Conservation (phyloP, 352 stramenopile genomes). For the Globisporangium canariense region DNA sequence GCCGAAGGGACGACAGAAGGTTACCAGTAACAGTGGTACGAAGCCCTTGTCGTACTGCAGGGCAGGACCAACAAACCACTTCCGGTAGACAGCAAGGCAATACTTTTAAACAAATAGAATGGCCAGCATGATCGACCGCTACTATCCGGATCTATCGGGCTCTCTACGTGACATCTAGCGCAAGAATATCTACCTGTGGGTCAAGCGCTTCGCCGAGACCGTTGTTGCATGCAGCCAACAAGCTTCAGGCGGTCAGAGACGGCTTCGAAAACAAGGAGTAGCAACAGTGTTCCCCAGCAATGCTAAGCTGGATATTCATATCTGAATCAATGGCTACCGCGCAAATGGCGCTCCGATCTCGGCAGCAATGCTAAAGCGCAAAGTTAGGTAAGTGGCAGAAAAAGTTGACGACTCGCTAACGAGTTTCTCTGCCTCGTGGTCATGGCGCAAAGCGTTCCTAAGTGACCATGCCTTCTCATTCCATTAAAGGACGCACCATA, state of each 20-base stretch:
- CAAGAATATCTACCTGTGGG: background rate
- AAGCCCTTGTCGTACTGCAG: background rate
- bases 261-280: background rate
- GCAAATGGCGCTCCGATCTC: background rate
- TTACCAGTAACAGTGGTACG: background rate
- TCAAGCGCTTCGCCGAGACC: background rate
- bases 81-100: background rate
- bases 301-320: background rate
- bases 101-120: background rate
- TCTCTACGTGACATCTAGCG: too few species aligned
- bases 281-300: background rate
- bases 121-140: too few species aligned
- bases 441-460: background rate
- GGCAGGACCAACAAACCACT: background rate
- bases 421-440: background rate
- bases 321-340: background rate
- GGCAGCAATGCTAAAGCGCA: background rate
- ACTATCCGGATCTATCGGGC: too few species aligned
- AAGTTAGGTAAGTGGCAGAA: background rate
- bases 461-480: background rate
- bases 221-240: background rate
- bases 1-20: background rate
- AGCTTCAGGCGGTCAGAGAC: background rate
- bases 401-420: background rate
- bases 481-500: background rate